These are phyloP conservation scores for Bifiguratus adelaidae DNA, from an alignment of 192 early-diverging fungal species.

Conservation along the genomic window DNA sequence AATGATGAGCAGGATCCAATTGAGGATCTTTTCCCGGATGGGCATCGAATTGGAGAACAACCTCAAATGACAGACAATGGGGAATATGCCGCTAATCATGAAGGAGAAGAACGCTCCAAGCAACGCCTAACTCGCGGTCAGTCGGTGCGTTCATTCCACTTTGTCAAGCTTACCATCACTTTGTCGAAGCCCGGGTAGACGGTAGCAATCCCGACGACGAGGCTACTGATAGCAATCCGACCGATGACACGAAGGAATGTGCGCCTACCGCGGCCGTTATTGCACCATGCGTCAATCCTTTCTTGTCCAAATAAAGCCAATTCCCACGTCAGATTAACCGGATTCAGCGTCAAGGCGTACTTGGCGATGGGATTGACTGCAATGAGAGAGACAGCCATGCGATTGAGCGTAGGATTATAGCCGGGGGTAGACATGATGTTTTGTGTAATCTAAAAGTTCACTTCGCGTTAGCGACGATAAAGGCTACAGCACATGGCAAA, in stretches of 20 bases:
- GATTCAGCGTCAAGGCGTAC: constrained; percentile 52
- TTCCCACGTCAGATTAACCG: constrained; percentile 38
- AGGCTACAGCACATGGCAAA: neutral
- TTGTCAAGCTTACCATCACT: constrained; percentile 50
- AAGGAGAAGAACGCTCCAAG: constrained; percentile 24
- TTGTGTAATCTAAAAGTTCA: constrained; percentile 42
- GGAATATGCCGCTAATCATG: constrained; percentile 20
- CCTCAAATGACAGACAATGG: constrained; percentile 18
- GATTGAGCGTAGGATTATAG: constrained; percentile 35
- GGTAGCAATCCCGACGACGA: constrained; percentile 37
- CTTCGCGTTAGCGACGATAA: neutral
- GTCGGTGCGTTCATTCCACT: neutral
- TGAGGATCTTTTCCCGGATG: constrained; percentile 1
- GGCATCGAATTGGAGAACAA: constrained; percentile 11
- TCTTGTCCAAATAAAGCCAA: constrained; percentile 9
- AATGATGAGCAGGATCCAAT: constrained; percentile 5
- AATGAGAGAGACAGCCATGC: constrained; percentile 46
- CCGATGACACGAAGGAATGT: constrained; percentile 9
- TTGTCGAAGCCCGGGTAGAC: constrained; percentile 53
- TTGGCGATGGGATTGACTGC: constrained; percentile 64
- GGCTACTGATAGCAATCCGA: constrained; percentile 18
- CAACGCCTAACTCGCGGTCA: constrained; percentile 21
- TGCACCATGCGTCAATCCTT: constrained; percentile 10
- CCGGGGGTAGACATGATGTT: constrained; percentile 47
- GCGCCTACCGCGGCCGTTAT: constrained; percentile 11